These are phyloP conservation scores for Aspergillus oerlinghausenensis DNA, from an alignment of 2,329 filamentous ascomycete species.

Conservation along the genomic window DNA sequence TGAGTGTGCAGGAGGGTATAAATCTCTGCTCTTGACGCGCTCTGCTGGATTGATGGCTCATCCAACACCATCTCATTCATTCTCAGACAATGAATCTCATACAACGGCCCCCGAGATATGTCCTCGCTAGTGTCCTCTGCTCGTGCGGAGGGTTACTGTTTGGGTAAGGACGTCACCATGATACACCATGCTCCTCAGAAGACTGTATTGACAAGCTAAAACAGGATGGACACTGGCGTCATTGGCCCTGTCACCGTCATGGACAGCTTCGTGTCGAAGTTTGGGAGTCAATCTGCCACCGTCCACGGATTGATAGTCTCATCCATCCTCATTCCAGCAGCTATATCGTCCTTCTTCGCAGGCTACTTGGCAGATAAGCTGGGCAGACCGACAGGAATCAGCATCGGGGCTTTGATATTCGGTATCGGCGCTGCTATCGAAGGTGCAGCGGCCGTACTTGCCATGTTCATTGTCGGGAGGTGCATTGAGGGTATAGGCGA, in stretches of 20 bases:
- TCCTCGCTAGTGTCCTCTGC: conserved; percentile 15
- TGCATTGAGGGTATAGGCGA: conserved; percentile 56
- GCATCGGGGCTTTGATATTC: conserved; percentile 51
- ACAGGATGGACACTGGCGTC: conserved; percentile 47
- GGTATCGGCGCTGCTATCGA: conserved; percentile 52
- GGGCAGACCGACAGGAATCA: conserved; percentile 48
- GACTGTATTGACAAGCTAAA: neutral
- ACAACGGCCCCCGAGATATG: conserved; percentile 14
- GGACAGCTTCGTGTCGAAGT: conserved; percentile 46
- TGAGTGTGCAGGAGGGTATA: neutral
- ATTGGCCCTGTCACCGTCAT: conserved; percentile 59
- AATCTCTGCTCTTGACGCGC: neutral
- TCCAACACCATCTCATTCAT: neutral
- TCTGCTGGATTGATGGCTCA: neutral
- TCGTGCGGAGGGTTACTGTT: conserved; percentile 17
- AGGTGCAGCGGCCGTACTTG: conserved; percentile 43
- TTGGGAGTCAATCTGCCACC: conserved; percentile 49
- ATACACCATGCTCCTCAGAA: neutral
- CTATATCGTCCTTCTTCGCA: conserved; percentile 54
- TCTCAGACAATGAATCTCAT: conserved; percentile 3
- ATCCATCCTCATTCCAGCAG: conserved; percentile 55
- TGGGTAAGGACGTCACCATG: conserved; percentile 7
- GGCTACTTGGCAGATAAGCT: conserved; percentile 51
- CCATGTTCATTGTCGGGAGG: conserved; percentile 53
- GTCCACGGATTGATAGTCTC: conserved; percentile 58